Percentiles rank a stretch among this genome's conserved stretches.
phyloP scores from a whole-genome alignment of 331 rosid genomes.

The Phaseolus coccineus region DNA sequence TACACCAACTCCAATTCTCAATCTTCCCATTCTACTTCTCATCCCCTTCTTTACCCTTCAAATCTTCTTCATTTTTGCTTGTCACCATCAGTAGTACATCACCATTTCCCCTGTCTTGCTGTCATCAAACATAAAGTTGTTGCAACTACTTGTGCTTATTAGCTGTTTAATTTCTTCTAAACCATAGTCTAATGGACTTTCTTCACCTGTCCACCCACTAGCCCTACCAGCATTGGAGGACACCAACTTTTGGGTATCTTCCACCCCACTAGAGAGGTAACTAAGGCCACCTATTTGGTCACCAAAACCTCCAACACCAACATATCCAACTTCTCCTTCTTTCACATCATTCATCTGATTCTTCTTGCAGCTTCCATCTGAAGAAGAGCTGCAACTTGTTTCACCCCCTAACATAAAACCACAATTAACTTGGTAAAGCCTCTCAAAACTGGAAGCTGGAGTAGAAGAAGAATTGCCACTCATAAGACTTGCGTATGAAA shows the following conservation, averaged over 20 bases:
- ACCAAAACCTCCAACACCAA: slow-evolving; percentile 38
- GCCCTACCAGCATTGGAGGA: slow-evolving; percentile 36
- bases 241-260: slow-evolving; percentile 48
- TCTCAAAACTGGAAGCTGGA: slow-evolving; percentile 8
- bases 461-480: slow-evolving; percentile 39
- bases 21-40: slow-evolving; percentile 29
- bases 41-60: background rate
- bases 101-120: slow-evolving; percentile 58
- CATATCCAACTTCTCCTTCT: slow-evolving; percentile 43
- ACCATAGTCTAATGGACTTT: slow-evolving; percentile 55
- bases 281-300: slow-evolving; percentile 38
- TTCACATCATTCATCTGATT: slow-evolving; percentile 42
- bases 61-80: slow-evolving; percentile 50
- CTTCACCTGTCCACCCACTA: slow-evolving; percentile 37
- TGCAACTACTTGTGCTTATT: slow-evolving; percentile 52
- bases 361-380: slow-evolving; percentile 60
- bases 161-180: slow-evolving; percentile 74
- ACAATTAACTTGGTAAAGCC: slow-evolving; percentile 31
- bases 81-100: slow-evolving; percentile 57
- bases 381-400: slow-evolving; percentile 67
- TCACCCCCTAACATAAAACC: slow-evolving; percentile 51
- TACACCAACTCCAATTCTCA: slow-evolving; percentile 36
- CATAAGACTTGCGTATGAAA: slow-evolving; percentile 48
- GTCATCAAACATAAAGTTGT: slow-evolving; percentile 63
- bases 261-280: slow-evolving; percentile 44